phyloP scores from a whole-genome alignment of 78 protist genomes.

The Mantamonas sphyraenae region DNA sequence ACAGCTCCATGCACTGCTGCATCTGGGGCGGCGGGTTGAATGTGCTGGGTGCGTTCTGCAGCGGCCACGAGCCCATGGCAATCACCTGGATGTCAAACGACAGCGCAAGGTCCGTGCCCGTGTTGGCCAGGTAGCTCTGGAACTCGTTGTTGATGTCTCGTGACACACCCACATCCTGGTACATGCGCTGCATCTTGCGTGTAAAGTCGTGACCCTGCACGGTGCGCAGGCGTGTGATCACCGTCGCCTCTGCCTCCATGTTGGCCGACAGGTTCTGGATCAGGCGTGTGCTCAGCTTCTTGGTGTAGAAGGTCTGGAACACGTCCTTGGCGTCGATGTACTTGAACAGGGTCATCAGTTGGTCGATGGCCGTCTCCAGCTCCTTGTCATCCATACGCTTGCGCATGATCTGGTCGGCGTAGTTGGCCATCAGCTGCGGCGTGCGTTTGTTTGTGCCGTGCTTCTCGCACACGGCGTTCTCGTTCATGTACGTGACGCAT shows the following conservation, averaged over 20 bases:
- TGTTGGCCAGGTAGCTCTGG: too few species aligned
- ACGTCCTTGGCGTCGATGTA: slow-evolving; percentile 72
- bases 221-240: slow-evolving; percentile 57
- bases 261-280: slow-evolving; percentile 51
- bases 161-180: slow-evolving; percentile 48
- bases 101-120: too few species aligned
- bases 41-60: slow-evolving; percentile 47
- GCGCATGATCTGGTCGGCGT: too few species aligned
- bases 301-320: slow-evolving; percentile 63
- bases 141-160: slow-evolving; percentile 52
- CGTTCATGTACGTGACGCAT: too few species aligned
- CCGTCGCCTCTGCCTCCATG: slow-evolving; percentile 49
- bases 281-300: slow-evolving; percentile 44
- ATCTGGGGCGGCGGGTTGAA: slow-evolving; percentile 28
- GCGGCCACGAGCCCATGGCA: slow-evolving; percentile 75
- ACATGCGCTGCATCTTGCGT: slow-evolving; percentile 55
- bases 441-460: too few species aligned
- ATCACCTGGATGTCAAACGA: slow-evolving; percentile 57
- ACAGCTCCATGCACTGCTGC: slow-evolving; percentile 35
- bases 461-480: too few species aligned
- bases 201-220: slow-evolving; percentile 65
- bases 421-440: too few species aligned
- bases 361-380: too few species aligned
- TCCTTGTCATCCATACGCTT: too few species aligned
- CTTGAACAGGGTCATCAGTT: slow-evolving; percentile 58